Conservation (phyloP, 805 yeast genomes). For the Yarrowia alimentaria region DNA sequence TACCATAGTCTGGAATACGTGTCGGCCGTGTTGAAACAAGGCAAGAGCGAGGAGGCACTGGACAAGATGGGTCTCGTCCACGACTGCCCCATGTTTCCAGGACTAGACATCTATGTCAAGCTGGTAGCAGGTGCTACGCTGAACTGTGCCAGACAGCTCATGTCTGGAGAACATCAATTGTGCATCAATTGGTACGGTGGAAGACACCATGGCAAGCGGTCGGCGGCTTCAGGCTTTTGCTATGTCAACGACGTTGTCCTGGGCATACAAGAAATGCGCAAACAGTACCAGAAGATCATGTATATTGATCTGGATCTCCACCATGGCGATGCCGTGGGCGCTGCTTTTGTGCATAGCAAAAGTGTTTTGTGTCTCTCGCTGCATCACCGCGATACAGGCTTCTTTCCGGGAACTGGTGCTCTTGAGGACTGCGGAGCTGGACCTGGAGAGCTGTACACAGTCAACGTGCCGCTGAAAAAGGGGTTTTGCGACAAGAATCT, state of each 20-base stretch:
- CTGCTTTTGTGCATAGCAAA: constrained; percentile 56
- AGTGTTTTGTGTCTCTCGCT: constrained; percentile 61
- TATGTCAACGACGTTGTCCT: constrained; percentile 68
- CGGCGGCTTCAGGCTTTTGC: constrained; percentile 66
- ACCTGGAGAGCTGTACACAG: constrained; percentile 42
- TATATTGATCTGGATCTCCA: constrained; percentile 74
- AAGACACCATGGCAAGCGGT: constrained; percentile 61
- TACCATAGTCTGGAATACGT: constrained; percentile 17
- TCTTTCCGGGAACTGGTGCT: constrained; percentile 71
- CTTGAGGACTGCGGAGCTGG: constrained; percentile 43
- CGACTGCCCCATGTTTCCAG: constrained; percentile 66
- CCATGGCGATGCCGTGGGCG: constrained; percentile 78
- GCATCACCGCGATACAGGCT: constrained; percentile 64
- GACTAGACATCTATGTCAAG: constrained; percentile 50
- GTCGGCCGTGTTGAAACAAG: constrained; percentile 2
- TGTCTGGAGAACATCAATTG: constrained; percentile 34
- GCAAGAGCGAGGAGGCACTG: constrained; percentile 1
- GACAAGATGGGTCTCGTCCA: constrained; percentile 48
- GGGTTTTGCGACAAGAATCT: constrained; percentile 55
- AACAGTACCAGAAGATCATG: constrained; percentile 47
- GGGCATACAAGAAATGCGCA: constrained; percentile 50
- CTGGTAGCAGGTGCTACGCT: constrained; percentile 59
- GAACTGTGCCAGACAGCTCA: constrained; percentile 46
- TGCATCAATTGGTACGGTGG: constrained; percentile 80
- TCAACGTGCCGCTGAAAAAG: constrained; percentile 56